These are phyloP conservation scores for Pecoramyces ruminantium DNA, from an alignment of 192 early-diverging fungal species.

Conservation along the genomic window DNA sequence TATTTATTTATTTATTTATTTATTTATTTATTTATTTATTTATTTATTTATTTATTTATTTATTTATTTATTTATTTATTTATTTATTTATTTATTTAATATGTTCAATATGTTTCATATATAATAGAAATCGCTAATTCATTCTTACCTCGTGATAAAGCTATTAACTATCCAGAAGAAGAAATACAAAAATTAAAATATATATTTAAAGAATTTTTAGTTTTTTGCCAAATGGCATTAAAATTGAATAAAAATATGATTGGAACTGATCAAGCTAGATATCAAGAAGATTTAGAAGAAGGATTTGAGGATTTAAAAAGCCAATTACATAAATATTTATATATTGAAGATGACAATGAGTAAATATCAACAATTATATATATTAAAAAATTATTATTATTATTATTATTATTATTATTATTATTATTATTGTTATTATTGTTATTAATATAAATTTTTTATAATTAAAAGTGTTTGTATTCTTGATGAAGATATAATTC, in stretches of 20 bases:
- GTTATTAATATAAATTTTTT: too few species aligned
- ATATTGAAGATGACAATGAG: neutral
- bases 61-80: too few species aligned
- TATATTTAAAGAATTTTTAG: constrained; percentile 1
- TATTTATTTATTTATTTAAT: too few species aligned
- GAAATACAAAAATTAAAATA: neutral
- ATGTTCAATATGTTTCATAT: too few species aligned
- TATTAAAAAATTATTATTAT: too few species aligned
- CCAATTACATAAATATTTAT: neutral
- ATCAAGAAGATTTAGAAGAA: constrained; percentile 4
- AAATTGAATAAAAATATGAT: constrained; percentile 3
- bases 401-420: too few species aligned
- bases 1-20: too few species aligned
- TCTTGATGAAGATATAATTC: neutral
- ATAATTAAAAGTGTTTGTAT: neutral
- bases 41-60: too few species aligned
- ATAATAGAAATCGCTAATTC: neutral
- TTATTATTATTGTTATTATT: too few species aligned
- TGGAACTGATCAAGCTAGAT: constrained; percentile 2
- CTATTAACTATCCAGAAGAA: neutral
- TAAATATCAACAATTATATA: neutral
- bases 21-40: too few species aligned
- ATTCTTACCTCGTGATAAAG: neutral
- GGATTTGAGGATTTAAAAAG: neutral
- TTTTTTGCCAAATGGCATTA: constrained; percentile 1